Evolutionary conservation across 192 early-diverging fungal species (phyloP), one percentile per base, ranked within the genome.

Genomic region (Entomortierella parvispora): DNA sequence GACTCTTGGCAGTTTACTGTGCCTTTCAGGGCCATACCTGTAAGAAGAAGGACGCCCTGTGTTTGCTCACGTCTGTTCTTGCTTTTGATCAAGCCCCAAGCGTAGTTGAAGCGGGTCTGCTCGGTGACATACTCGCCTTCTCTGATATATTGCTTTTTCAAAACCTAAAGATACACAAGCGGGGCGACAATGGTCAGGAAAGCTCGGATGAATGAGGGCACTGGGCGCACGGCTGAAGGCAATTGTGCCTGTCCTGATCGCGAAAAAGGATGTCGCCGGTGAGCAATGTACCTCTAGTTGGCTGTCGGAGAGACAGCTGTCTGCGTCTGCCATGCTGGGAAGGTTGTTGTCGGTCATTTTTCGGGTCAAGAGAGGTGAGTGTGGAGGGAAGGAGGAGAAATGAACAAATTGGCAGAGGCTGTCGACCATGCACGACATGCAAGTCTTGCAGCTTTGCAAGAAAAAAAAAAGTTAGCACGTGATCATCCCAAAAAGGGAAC

Each of bases 61-160:
- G 91, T 84, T 60, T 95, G 91, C 54, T 96, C 89, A 9, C 80
- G 80, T 62, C 85, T 86, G 34, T 70, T 79, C 61, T 74, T 84
- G 69, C 89, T 90, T 79, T 89, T 90, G 70, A 95, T 89, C 40
- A 97, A 87, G 0, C 92, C 95, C 94, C 96, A 99, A 1, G 97
- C 94, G 70, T 93, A 96, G 86, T 99, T 97, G 86, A 99, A 99
- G 78, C 96, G 96, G 54, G 93, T 95, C 82, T 99, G 97, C 25
- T 90, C 83, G 75, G 91, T 85, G 26, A 85, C 82, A 62, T 90
- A 82, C 50, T 87, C 80, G 25, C 81, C 75, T 70, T 93, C 91
- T 61, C 91, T 83, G 57, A 92, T 83, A 79, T 86, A 92, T 63
- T 93, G 90, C 71, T 87, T 85, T 55, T 80, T 81, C 26, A 94